These are phyloP conservation scores for Patellaria atrata DNA, from an alignment of 495 filamentous ascomycete genomes.

Conservation along the genomic window DNA sequence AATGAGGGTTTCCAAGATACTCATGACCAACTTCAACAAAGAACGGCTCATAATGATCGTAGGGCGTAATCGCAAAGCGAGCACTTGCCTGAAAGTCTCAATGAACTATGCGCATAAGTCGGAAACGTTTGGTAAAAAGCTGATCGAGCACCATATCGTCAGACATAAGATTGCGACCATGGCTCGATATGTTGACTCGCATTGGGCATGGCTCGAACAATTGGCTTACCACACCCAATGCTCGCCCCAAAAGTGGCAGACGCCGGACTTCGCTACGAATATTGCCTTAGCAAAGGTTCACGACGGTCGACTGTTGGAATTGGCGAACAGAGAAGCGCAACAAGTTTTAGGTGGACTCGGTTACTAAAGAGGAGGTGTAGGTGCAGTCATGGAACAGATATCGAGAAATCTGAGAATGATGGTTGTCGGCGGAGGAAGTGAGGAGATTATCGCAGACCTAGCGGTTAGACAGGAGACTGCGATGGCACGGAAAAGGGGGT, in stretches of 20 bases:
- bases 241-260: slow-evolving; percentile 23
- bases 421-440: slow-evolving; percentile 42
- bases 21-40: slow-evolving; percentile 30
- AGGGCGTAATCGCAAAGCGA: slow-evolving; percentile 25
- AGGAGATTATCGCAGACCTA: slow-evolving; percentile 42
- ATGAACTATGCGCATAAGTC: slow-evolving; percentile 26
- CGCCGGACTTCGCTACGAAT: slow-evolving; percentile 25
- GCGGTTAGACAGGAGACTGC: slow-evolving; percentile 34
- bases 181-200: slow-evolving; percentile 26
- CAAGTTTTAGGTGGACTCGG: slow-evolving; percentile 46
- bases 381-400: slow-evolving; percentile 41
- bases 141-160: slow-evolving; percentile 27
- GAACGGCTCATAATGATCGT: slow-evolving; percentile 28
- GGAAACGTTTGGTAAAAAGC: slow-evolving; percentile 27
- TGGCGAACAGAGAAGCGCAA: slow-evolving; percentile 44
- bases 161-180: slow-evolving; percentile 25
- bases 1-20: slow-evolving; percentile 27
- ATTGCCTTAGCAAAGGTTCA: slow-evolving; percentile 39
- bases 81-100: slow-evolving; percentile 22
- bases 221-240: slow-evolving; percentile 27
- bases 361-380: slow-evolving; percentile 38
- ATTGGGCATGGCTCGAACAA: slow-evolving; percentile 36
- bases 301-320: slow-evolving; percentile 40
- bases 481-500: slow-evolving; percentile 19
- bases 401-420: slow-evolving; percentile 41